Percentiles rank a stretch among this genome's conserved stretches.
Evolutionary conservation across 305 asterid genomes (phyloP).

Genomic region (Withania somnifera): DNA sequence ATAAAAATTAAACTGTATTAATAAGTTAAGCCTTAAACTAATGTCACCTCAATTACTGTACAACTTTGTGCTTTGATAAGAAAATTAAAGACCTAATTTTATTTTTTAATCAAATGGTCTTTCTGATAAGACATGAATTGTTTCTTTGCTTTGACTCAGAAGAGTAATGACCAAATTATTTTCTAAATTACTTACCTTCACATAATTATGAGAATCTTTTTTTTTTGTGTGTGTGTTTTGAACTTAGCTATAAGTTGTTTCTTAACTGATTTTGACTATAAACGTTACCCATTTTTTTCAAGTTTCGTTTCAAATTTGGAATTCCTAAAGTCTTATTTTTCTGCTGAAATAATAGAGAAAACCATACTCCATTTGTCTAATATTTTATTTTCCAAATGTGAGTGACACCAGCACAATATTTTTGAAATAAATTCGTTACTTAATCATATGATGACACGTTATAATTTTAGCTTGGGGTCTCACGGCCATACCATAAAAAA

Average conservation of each 20-base stretch:
- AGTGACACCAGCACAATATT: background rate
- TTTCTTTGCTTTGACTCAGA: background rate
- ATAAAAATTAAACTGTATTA: background rate
- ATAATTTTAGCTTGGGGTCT: background rate
- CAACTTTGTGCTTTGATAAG: background rate
- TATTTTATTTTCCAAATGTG: background rate
- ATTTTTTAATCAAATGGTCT: background rate
- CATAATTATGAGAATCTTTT: background rate
- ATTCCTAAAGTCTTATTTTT: background rate
- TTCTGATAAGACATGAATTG: background rate
- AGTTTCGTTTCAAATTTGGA: background rate
- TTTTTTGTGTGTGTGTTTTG: background rate
- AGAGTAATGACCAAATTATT: background rate
- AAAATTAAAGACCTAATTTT: background rate
- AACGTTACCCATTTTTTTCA: background rate
- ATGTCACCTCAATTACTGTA: background rate
- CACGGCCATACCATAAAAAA: too few relatives aligned
- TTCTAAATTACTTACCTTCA: background rate
- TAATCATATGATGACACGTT: background rate
- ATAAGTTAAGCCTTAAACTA: background rate
- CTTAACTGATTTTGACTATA: background rate
- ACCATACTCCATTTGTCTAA: background rate
- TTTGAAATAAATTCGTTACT: background rate
- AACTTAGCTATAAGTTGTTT: background rate
- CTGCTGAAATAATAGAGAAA: background rate